Conservation (phyloP, 2,329 filamentous ascomycete species). For the Alternaria ethzedia region DNA sequence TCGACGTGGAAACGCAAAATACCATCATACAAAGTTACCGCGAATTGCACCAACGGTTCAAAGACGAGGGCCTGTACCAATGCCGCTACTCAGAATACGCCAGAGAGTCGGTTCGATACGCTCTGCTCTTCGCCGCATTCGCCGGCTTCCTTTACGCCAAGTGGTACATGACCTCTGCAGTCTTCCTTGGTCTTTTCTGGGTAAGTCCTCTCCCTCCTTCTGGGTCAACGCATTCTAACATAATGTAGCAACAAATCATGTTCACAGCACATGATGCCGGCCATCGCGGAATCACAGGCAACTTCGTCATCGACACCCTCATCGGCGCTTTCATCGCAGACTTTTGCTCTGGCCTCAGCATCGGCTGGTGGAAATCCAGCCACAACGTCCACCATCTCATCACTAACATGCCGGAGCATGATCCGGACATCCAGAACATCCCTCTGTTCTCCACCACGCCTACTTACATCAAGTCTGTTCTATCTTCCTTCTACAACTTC, state of each 20-base stretch:
- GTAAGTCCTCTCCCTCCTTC: slow-evolving; percentile 18
- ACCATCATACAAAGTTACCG: slow-evolving; percentile 64
- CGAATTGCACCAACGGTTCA: slow-evolving; percentile 61
- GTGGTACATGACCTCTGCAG: slow-evolving; percentile 65
- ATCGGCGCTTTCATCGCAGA: slow-evolving; percentile 69
- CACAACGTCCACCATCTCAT: slow-evolving; percentile 73
- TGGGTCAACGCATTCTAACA: slow-evolving; percentile 11
- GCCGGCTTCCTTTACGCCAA: slow-evolving; percentile 53
- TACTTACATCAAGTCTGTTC: slow-evolving; percentile 73
- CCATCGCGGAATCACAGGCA: slow-evolving; percentile 67
- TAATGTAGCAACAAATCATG: slow-evolving; percentile 68
- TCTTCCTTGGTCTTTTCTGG: slow-evolving; percentile 69
- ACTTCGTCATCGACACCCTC: slow-evolving; percentile 64
- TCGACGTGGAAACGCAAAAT: slow-evolving; percentile 62
- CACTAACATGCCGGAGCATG: slow-evolving; percentile 64
- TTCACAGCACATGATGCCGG: slow-evolving; percentile 71
- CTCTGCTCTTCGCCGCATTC: slow-evolving; percentile 58
- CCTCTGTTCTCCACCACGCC: slow-evolving; percentile 89
- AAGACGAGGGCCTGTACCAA: slow-evolving; percentile 63
- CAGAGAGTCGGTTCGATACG: slow-evolving; percentile 64
- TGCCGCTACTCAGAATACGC: slow-evolving; percentile 66
- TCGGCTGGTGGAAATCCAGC: slow-evolving; percentile 73
- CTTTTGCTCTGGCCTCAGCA: slow-evolving; percentile 69
- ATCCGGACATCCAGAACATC: slow-evolving; percentile 63
- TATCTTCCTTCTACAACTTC: slow-evolving; percentile 83